Conservation (phyloP, 768 basidiomycete genomes). For the Hortiboletus flavorubellus region DNA sequence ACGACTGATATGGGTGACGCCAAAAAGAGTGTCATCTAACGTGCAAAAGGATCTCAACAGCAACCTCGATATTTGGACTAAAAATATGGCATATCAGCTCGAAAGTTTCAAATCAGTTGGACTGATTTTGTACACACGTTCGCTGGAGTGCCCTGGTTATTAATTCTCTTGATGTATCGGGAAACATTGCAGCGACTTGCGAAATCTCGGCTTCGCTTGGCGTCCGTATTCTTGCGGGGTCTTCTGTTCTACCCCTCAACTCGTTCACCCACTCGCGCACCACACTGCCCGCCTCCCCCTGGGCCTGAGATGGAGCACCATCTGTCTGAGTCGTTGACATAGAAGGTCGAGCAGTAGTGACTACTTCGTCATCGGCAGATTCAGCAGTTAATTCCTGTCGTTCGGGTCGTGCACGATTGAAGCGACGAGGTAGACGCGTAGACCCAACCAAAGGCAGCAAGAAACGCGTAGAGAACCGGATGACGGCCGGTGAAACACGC, state of each 20-base stretch:
- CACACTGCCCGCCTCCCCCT: slow-evolving; percentile 39
- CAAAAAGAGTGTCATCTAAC: slow-evolving; percentile 25
- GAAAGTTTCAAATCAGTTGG: not conserved
- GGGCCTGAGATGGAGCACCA: slow-evolving; percentile 17
- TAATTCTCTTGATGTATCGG: slow-evolving; percentile 67
- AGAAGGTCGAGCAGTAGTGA: slow-evolving; percentile 56
- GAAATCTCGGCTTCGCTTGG: slow-evolving; percentile 75
- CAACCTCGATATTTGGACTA: slow-evolving; percentile 75
- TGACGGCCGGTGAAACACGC: slow-evolving; percentile 61
- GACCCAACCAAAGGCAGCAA: slow-evolving; percentile 68
- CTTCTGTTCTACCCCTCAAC: slow-evolving; percentile 61
- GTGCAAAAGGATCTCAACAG: slow-evolving; percentile 74
- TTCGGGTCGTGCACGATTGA: slow-evolving; percentile 75
- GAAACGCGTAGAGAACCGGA: slow-evolving; percentile 53
- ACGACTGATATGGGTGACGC: not conserved
- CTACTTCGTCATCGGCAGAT: slow-evolving; percentile 51
- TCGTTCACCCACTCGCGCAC: slow-evolving; percentile 80
- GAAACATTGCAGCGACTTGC: slow-evolving; percentile 80
- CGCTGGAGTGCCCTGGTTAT: slow-evolving; percentile 76
- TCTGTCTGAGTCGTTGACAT: slow-evolving; percentile 23
- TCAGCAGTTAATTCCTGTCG: slow-evolving; percentile 16
- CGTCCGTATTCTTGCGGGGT: slow-evolving; percentile 58
- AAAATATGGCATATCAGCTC: slow-evolving; percentile 4
- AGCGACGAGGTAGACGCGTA: slow-evolving; percentile 57
- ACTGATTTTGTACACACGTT: slow-evolving; percentile 48